These are phyloP conservation scores for Wickerhamiella nectarea DNA, from an alignment of 805 yeast genomes.

Conservation along the genomic window DNA sequence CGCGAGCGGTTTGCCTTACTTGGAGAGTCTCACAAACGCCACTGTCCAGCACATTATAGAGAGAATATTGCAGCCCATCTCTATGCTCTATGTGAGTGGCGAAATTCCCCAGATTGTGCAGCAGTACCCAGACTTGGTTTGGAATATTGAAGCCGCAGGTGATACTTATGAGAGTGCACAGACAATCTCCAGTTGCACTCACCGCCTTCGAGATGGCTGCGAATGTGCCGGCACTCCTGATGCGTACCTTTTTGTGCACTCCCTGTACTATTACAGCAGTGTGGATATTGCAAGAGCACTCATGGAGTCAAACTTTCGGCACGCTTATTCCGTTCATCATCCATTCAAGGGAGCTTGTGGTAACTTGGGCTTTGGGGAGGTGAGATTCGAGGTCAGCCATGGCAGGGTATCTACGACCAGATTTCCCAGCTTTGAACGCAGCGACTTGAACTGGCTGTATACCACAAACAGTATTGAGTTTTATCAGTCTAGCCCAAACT, in stretches of 20 bases:
- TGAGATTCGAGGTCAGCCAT: conserved; percentile 7
- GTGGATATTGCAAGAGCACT: conserved; percentile 8
- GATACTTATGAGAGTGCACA: conserved; percentile 1
- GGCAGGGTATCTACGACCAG: conserved; percentile 10
- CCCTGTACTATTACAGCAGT: conserved; percentile 8
- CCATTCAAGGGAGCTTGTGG: conserved; percentile 7
- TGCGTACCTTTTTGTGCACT: conserved; percentile 8
- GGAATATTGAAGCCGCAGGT: conserved; percentile 7
- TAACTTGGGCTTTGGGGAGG: conserved; percentile 8
- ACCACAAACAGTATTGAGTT: not conserved
- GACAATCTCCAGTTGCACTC: conserved; percentile 6
- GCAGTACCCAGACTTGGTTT: not conserved
- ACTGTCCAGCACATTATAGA: conserved; percentile 6
- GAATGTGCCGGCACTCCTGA: conserved; percentile 8
- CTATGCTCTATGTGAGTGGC: conserved; percentile 7
- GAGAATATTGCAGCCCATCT: not conserved
- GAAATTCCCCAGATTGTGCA: conserved; percentile 5
- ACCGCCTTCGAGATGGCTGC: conserved; percentile 6
- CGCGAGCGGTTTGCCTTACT: conserved; percentile 4
- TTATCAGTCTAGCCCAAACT: conserved; percentile 1
- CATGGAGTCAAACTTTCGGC: not conserved
- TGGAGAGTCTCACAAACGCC: conserved; percentile 7
- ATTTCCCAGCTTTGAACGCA: conserved; percentile 10
- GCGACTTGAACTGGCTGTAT: conserved; percentile 10
- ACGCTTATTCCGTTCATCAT: conserved; percentile 8